Base-by-base conservation (phyloP, 257 asterid species). In the Rhazya stricta region DNA sequence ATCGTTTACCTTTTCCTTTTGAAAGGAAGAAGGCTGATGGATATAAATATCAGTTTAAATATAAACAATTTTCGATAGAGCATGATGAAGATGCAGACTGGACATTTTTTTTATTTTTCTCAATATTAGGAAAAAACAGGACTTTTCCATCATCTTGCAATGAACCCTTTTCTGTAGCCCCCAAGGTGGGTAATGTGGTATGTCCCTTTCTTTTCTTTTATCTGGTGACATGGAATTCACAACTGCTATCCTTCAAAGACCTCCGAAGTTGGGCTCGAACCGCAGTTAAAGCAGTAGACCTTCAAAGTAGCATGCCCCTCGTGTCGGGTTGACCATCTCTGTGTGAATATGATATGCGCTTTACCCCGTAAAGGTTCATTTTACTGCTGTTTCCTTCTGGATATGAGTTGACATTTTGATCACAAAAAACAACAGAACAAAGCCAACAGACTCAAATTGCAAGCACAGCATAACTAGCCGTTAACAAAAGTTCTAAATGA, bases 391-490 rank as follows among this genome's bases (percentile, higher is more conserved):
- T 58, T 58, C 36, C 36, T 58, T 48, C 15, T 13, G 18, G 53
- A 12, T 13, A 12, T 48, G 21, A 15, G 53, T 48, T 13, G 53
- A 48, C 53, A 12, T 13, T 15, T 48, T 1, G 53, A 7, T 15
- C 21, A 0, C 57, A 50, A 19, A n/a, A n/a, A n/a, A n/a, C n/a
- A n/a, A 19, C 57, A 11, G 7, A 27, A 27, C 66, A 3, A 39
- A 3, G 62, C 30, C 60, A 69, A 67, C 51, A 9, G 27, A 39
- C 29, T 11, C 74, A 32, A 18, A 5, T 4, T 10, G 18, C 18
- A 23, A 19, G 13, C 29, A 36, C 37, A 25, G 42, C 51, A 34
- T 21, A 16, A 60, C 57, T 74, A 69, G 81, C 82, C 79, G 82
- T 81, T 77, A 67, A 58, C n/a, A 41, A 69, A 71, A 39, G 25